These are phyloP conservation scores for Leucaena leucocephala DNA, from an alignment of 306 rosid species.

Conservation along the genomic window DNA sequence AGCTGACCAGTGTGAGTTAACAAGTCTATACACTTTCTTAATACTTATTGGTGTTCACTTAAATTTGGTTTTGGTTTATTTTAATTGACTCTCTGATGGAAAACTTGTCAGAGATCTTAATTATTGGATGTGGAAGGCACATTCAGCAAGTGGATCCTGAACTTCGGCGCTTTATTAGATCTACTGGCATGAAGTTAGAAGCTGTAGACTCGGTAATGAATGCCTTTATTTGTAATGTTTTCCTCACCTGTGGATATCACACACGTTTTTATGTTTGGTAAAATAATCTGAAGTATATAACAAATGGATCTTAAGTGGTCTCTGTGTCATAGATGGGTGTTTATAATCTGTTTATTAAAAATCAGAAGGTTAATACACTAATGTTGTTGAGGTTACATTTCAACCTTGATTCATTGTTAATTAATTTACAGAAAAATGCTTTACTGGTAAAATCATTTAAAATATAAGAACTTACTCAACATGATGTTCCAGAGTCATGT, in stretches of 20 bases:
- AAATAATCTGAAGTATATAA: conserved; percentile 16
- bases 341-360: background rate
- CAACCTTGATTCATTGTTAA: background rate
- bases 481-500: background rate
- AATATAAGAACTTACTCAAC: background rate
- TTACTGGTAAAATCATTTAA: background rate
- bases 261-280: conserved; percentile 16
- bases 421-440: background rate
- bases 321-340: background rate
- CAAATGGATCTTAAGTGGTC: background rate
- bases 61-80: conserved; percentile 22
- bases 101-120: conserved; percentile 73
- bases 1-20: conserved; percentile 17
- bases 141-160: conserved; percentile 76
- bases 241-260: conserved; percentile 26
- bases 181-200: conserved; percentile 90
- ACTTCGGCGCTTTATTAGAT: conserved; percentile 58
- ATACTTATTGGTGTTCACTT: conserved; percentile 1
- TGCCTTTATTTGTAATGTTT: conserved; percentile 3
- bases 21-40: background rate
- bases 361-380: background rate
- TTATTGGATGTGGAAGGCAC: conserved; percentile 85
- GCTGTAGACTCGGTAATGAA: conserved; percentile 71
- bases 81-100: conserved; percentile 26
- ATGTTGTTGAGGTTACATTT: background rate